Evolutionary conservation across 345 rosid genomes (phyloP).

Genomic region (Hirschfeldia incana): DNA sequence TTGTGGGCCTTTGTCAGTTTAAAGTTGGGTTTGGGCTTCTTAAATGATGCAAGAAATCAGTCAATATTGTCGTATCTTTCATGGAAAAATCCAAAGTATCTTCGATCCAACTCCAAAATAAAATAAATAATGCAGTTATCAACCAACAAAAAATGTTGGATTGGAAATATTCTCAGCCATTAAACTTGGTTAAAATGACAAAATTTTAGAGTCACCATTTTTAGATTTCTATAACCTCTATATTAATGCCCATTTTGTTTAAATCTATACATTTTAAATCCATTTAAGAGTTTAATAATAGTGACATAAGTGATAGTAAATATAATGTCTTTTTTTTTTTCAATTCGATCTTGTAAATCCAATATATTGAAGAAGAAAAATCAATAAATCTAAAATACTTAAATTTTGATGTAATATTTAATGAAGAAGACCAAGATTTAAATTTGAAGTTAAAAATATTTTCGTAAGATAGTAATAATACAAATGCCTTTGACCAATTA

Average conservation of each 20-base stretch:
- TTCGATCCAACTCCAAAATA: too few species aligned
- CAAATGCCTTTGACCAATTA: not conserved
- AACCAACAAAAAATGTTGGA: too few species aligned
- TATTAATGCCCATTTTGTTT: not conserved
- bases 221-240: not conserved
- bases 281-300: not conserved
- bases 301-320: not conserved
- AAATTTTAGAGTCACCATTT: not conserved
- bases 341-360: conserved; percentile 4
- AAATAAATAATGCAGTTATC: too few species aligned
- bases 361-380: not conserved
- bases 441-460: not conserved
- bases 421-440: not conserved
- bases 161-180: not conserved
- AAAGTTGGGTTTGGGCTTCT: not conserved
- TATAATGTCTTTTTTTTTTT: too few species aligned
- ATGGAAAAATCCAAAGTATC: too few species aligned
- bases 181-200: not conserved
- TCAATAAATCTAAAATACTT: not conserved
- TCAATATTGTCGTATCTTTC: too few species aligned
- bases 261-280: not conserved
- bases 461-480: not conserved
- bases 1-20: not conserved
- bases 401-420: not conserved
- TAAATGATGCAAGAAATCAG: too few species aligned